A percentile compares a stretch with the other conserved stretches of the same genome.
These are phyloP conservation scores for Kluyveromyces siamensis DNA, from an alignment of 805 yeast species.

Conservation along the genomic window DNA sequence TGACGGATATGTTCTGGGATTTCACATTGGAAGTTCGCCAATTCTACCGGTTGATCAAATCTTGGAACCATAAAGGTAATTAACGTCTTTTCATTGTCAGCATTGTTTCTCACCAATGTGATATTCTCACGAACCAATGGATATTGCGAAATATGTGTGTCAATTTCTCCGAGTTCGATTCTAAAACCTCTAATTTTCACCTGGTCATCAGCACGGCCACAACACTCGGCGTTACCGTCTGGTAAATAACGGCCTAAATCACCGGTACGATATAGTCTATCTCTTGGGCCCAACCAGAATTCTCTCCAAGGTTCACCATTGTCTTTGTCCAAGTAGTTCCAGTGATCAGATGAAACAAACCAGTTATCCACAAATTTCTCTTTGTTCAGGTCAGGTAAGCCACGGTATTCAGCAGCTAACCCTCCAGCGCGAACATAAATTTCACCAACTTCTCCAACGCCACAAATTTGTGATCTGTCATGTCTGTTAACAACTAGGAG, in stretches of 20 bases:
- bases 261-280: constrained; percentile 92
- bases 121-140: constrained; percentile 86
- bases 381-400: constrained; percentile 78
- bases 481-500: constrained; percentile 85
- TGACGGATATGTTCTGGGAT: constrained; percentile 32
- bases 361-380: constrained; percentile 87
- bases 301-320: constrained; percentile 56
- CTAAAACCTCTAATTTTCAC: constrained; percentile 98
- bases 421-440: constrained; percentile 98
- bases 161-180: constrained; percentile 96
- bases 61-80: constrained; percentile 89
- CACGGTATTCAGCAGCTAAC: constrained; percentile 90
- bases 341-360: constrained; percentile 64
- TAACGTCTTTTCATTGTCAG: constrained; percentile 84
- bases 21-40: constrained; percentile 34
- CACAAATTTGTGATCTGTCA: constrained; percentile 85
- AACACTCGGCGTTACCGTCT: constrained; percentile 95
- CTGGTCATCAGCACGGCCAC: constrained; percentile 98
- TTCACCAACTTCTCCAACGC: constrained; percentile 98
- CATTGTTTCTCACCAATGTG: constrained; percentile 85
- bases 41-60: constrained; percentile 41
- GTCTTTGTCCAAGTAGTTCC: constrained; percentile 49
- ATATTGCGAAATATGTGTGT: constrained; percentile 93
- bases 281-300: constrained; percentile 90
- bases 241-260: constrained; percentile 95